Evolutionary conservation across 176 grass and related monocot genomes (phyloP), one percentile per base, ranked within the genome.

Genomic region (Bonia amplexicaulis): DNA sequence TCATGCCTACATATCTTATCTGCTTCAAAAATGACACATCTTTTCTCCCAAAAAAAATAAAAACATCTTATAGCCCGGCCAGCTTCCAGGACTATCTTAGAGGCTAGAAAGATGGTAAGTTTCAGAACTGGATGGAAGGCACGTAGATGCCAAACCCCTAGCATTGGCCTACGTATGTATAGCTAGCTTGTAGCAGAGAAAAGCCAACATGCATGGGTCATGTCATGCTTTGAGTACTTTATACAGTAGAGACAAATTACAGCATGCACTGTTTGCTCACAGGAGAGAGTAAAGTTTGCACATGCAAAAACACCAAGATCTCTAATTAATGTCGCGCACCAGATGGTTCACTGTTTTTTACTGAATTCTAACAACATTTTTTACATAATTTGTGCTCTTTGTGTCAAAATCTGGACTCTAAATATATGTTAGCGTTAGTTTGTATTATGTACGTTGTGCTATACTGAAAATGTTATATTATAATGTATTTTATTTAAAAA

Each of bases 211-310:
- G 82, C 78, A 82, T 79, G 40, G 7, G 78, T 90, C 81, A 74
- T 93, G 53, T 84, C 83, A 85, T 61, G 44, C 65, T 80, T 76
- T 76, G 31, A 45, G 27, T 37, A 51, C 82, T 91, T 77, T 73
- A 86, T 51, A 83, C 58, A 90, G 79, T 82, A 79, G 23, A 77
- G 66, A 82, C 86, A 76, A 82, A 75, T 77, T 89, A 86, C 66
- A 85, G 78, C 9, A 58, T 69, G 78, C 22, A 68, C 72, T 88
- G 71, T 45, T 91, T 80, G 57, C 31, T 85, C 86, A 82, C 83
- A 85, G 31, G 52, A 57, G 74, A 22, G 63, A 66, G 31, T 74
- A 80, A 68, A 85, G 66, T 53, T 57, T 64, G 37, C 67, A 61
- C 48, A 79, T 86, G 53, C 49, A 49, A 80, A 67, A 52, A 76